Conservation (phyloP, 768 basidiomycete species). For the Boletales sp. region DNA sequence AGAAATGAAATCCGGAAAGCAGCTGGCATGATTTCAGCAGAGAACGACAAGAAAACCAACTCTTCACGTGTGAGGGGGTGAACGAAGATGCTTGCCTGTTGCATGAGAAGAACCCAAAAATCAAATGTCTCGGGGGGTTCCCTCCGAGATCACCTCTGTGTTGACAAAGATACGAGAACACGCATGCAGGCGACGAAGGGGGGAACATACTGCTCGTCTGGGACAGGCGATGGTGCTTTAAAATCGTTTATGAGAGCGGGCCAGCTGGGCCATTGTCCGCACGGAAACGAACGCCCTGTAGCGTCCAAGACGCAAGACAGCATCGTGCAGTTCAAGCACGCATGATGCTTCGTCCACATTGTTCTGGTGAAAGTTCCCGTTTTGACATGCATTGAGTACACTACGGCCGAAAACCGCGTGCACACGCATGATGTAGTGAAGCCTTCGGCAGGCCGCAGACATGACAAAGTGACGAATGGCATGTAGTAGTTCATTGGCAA, state of each 20-base stretch:
- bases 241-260: slow-evolving; percentile 38
- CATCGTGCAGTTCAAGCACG: slow-evolving; percentile 68
- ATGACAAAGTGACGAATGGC: no score
- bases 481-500: no score
- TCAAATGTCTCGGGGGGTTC: not conserved
- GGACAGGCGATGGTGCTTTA: no score
- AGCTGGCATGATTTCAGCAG: not conserved
- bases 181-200: slow-evolving; percentile 64
- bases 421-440: no score
- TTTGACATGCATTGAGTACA: no score
- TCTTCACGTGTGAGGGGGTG: slow-evolving; percentile 72
- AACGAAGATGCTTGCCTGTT: slow-evolving; percentile 58
- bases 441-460: no score
- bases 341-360: slow-evolving; percentile 59
- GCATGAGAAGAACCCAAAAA: not conserved
- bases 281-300: slow-evolving; percentile 72
- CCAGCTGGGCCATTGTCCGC: slow-evolving; percentile 69
- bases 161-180: slow-evolving; percentile 74
- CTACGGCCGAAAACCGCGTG: no score
- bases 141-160: slow-evolving; percentile 70
- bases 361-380: slow-evolving; percentile 65
- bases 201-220: slow-evolving; percentile 72
- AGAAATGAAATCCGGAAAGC: slow-evolving; percentile 5
- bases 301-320: slow-evolving; percentile 63
- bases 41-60: slow-evolving; percentile 36